Evolutionary conservation across 148 eudicot genomes (phyloP).

Genomic region (Dianthus caryophyllus): DNA sequence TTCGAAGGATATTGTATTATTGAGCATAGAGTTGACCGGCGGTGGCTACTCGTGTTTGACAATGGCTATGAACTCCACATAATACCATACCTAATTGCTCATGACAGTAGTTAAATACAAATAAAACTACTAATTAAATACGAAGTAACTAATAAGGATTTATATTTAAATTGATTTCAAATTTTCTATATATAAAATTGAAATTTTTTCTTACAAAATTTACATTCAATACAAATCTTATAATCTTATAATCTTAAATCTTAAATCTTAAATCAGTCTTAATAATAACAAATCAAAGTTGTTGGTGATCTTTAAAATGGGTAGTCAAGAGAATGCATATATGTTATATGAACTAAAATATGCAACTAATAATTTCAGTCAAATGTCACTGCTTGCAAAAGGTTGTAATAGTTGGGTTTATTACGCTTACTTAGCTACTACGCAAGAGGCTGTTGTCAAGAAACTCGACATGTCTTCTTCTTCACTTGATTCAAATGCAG

Average conservation of each 20-base stretch:
- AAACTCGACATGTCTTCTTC: constrained; percentile 59
- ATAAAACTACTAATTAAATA: no score
- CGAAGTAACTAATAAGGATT: no score
- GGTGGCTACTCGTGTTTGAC: constrained; percentile 7
- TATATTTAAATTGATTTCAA: no score
- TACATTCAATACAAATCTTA: no score
- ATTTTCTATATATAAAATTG: no score
- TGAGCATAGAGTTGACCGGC: not conserved
- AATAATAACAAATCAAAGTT: not conserved
- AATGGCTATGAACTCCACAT: not conserved
- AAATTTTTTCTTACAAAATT: no score
- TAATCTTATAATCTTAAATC: no score
- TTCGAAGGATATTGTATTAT: no score
- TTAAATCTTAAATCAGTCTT: no score
- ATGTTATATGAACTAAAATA: constrained; percentile 43
- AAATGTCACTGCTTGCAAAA: constrained; percentile 55
- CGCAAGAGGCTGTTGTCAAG: constrained; percentile 52
- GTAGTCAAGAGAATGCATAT: not conserved
- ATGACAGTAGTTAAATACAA: not conserved
- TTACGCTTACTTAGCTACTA: constrained; percentile 42
- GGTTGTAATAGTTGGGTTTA: constrained; percentile 77
- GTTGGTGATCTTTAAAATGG: not conserved
- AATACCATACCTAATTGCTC: not conserved
- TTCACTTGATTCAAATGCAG: constrained; percentile 57
- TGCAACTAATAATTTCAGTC: constrained; percentile 48